phyloP scores from a whole-genome alignment of 805 yeast species.

The Grigorovia yakushimaensis region DNA sequence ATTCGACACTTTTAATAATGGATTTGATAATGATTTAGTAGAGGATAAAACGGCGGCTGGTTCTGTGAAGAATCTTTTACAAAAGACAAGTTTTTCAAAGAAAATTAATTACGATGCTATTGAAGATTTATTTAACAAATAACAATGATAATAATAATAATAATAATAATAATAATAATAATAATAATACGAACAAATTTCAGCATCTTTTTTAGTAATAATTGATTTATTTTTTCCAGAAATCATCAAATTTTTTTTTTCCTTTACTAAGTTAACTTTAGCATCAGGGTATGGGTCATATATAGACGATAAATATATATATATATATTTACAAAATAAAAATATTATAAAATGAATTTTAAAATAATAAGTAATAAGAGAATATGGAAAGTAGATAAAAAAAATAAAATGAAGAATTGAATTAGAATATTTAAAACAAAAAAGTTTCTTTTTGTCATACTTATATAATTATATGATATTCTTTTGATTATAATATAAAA shows the following conservation, averaged over 20 bases:
- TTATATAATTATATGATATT: not conserved
- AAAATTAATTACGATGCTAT: slow-evolving; percentile 86
- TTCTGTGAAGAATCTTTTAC: slow-evolving; percentile 66
- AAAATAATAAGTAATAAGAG: no score
- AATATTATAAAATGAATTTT: not conserved
- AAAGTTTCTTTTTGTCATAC: not conserved
- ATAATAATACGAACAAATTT: no score
- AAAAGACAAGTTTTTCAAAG: slow-evolving; percentile 68
- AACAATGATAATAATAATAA: no score
- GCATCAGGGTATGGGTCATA: not conserved
- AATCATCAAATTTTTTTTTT: no score
- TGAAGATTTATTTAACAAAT: slow-evolving; percentile 23
- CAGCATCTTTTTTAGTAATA: no score
- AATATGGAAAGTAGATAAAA: not conserved
- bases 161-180: no score
- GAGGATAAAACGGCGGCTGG: slow-evolving; percentile 50
- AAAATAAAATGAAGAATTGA: not conserved
- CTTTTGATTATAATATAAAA: no score
- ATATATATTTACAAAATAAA: not conserved
- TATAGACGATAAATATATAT: not conserved
- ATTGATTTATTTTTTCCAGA: no score
- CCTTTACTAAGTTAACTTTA: not conserved
- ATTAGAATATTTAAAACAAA: not conserved
- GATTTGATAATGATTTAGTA: slow-evolving; percentile 24
- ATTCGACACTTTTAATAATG: slow-evolving; percentile 32